These are phyloP conservation scores for Plectranthus barbatus DNA, from an alignment of 257 asterid species.

Conservation along the genomic window DNA sequence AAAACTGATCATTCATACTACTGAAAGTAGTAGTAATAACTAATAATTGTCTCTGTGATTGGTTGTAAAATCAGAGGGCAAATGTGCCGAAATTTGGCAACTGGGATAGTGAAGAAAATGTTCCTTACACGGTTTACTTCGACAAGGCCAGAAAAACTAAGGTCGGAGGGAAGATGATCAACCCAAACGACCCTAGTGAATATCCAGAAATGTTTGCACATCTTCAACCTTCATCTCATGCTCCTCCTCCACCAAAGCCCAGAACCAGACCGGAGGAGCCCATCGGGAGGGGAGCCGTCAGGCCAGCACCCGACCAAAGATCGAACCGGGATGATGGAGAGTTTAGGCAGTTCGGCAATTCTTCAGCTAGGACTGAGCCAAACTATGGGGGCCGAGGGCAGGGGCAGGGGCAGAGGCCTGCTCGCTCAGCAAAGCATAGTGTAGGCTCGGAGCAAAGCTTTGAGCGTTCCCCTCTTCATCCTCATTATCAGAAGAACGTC, in stretches of 20 bases:
- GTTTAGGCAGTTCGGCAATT: slow-evolving; percentile 19
- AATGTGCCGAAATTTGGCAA: slow-evolving; percentile 47
- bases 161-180: slow-evolving; percentile 64
- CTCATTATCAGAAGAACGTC: slow-evolving; percentile 26
- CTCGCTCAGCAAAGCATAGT: slow-evolving; percentile 28
- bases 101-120: slow-evolving; percentile 50
- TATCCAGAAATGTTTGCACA: slow-evolving; percentile 48
- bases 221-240: slow-evolving; percentile 16
- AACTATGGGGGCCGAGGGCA: slow-evolving; percentile 20
- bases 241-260: slow-evolving; percentile 16
- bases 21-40: neutral
- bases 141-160: slow-evolving; percentile 60
- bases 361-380: slow-evolving; percentile 28
- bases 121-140: slow-evolving; percentile 71
- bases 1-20: neutral
- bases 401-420: slow-evolving; percentile 35
- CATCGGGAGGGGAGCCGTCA: slow-evolving; percentile 24
- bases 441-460: slow-evolving; percentile 37
- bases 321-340: slow-evolving; percentile 28
- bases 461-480: slow-evolving; percentile 50
- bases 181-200: slow-evolving; percentile 74
- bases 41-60: neutral
- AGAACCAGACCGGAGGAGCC: slow-evolving; percentile 28
- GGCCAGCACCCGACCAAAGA: slow-evolving; percentile 30
- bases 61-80: slow-evolving; percentile 25